These are phyloP conservation scores for Bathelium albidoporum DNA, from an alignment of 495 filamentous ascomycete species.

Conservation along the genomic window DNA sequence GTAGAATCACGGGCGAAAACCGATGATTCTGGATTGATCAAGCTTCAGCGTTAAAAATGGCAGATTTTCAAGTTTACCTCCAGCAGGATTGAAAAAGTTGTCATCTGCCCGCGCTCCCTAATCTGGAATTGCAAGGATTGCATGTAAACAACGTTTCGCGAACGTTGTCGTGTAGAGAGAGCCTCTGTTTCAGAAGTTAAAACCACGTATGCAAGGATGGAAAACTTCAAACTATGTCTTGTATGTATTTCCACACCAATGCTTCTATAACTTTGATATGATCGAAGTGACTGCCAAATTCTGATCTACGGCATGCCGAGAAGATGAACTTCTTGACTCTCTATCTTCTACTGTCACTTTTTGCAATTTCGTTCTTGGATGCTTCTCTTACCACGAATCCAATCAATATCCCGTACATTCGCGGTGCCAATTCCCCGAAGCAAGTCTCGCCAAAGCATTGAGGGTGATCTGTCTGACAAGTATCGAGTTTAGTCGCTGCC, in stretches of 20 bases:
- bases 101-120: too few relatives aligned
- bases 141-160: too few relatives aligned
- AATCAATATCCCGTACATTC: not conserved
- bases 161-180: not conserved
- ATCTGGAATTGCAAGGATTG: too few relatives aligned
- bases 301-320: not conserved
- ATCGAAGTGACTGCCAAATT: not conserved
- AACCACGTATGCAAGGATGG: not conserved
- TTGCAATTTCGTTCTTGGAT: not conserved
- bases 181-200: not conserved
- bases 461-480: not conserved
- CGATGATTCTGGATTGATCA: too few relatives aligned
- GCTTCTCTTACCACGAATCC: not conserved
- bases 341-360: not conserved
- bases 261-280: not conserved
- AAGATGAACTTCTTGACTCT: not conserved
- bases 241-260: too few relatives aligned
- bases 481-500: not conserved
- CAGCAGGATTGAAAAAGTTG: too few relatives aligned
- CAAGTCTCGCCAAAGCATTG: not conserved
- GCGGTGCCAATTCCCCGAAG: not conserved
- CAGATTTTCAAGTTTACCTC: too few relatives aligned
- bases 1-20: too few relatives aligned
- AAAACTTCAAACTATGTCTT: not conserved
- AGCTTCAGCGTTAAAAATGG: too few relatives aligned